A percentile compares a stretch with the other conserved stretches of the same genome.
phyloP scores from a whole-genome alignment of 2,329 filamentous ascomycete species.

The Curvularia spicifera region DNA sequence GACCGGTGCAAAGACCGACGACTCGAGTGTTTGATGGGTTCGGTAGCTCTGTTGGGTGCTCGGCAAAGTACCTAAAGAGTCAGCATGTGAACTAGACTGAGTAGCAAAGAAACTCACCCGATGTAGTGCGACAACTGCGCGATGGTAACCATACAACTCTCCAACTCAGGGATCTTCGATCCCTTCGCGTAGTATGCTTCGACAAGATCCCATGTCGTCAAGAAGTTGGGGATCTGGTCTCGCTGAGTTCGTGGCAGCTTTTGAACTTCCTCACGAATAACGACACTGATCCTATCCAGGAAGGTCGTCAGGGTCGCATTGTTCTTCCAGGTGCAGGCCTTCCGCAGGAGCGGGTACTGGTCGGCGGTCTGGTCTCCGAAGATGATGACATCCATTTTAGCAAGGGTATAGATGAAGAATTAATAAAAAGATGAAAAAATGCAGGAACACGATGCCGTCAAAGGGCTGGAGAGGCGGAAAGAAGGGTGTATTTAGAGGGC shows the following conservation, averaged over 20 bases:
- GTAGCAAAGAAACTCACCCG: constrained; percentile 58
- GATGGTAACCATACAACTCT: constrained; percentile 69
- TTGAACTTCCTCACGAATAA: constrained; percentile 66
- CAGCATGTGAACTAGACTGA: constrained; percentile 25
- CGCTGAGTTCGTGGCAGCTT: constrained; percentile 64
- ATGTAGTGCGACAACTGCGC: constrained; percentile 73
- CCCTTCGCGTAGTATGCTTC: constrained; percentile 66
- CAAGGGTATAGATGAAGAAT: constrained; percentile 35
- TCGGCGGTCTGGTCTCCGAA: constrained; percentile 76
- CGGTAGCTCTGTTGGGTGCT: constrained; percentile 61
- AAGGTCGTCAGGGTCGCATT: constrained; percentile 68
- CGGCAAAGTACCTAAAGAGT: constrained; percentile 53
- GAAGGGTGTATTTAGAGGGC: constrained; percentile 10
- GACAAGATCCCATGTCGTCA: constrained; percentile 68
- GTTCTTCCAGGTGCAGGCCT: constrained; percentile 56
- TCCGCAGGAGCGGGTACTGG: constrained; percentile 66
- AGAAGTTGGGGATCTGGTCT: constrained; percentile 65
- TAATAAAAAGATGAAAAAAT: constrained; percentile 15
- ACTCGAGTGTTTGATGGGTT: constrained; percentile 59
- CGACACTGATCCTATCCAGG: constrained; percentile 63
- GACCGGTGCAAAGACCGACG: constrained; percentile 71
- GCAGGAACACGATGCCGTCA: constrained; percentile 12
- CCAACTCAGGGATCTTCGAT: constrained; percentile 66
- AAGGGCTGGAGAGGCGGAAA: constrained; percentile 10
- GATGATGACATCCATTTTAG: constrained; percentile 61